Percentiles rank a stretch among this genome's conserved stretches.
Conservation (phyloP, 768 basidiomycete genomes). For the Suillus lakei region DNA sequence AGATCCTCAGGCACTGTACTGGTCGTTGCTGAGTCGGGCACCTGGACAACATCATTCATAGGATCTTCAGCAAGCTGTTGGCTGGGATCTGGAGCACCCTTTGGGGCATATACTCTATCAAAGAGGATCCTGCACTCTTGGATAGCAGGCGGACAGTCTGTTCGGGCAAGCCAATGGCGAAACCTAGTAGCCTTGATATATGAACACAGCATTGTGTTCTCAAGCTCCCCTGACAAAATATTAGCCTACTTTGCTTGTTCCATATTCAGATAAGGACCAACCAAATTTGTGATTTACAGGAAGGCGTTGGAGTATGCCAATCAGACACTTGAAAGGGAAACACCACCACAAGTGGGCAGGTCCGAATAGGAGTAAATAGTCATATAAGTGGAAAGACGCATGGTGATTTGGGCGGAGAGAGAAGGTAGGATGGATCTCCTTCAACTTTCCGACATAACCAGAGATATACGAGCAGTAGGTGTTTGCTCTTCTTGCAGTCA, state of each 20-base stretch:
- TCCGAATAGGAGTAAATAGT: slow-evolving; percentile 40
- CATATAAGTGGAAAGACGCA: slow-evolving; percentile 31
- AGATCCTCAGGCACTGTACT: too few relatives aligned
- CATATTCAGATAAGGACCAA: slow-evolving; percentile 14
- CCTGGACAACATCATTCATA: too few relatives aligned
- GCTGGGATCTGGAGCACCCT: too few relatives aligned
- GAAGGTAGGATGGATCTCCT: slow-evolving; percentile 22
- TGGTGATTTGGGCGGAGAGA: slow-evolving; percentile 34
- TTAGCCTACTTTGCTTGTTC: slow-evolving; percentile 9
- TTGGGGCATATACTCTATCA: neutral
- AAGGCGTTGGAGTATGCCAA: slow-evolving; percentile 41
- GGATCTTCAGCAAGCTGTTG: too few relatives aligned
- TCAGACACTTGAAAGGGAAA: slow-evolving; percentile 43
- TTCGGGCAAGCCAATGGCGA: slow-evolving; percentile 9
- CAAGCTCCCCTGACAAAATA: slow-evolving; percentile 14
- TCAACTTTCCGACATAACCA: slow-evolving; percentile 21
- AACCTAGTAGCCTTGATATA: slow-evolving; percentile 22
- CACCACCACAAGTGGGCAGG: slow-evolving; percentile 45
- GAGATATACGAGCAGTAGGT: slow-evolving; percentile 22
- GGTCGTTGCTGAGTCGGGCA: neutral
- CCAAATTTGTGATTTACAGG: slow-evolving; percentile 37
- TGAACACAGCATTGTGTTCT: slow-evolving; percentile 13
- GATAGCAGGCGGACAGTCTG: slow-evolving; percentile 15
- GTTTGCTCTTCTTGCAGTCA: slow-evolving; percentile 7
- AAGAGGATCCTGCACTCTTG: slow-evolving; percentile 12